Percentiles rank a stretch among this genome's conserved stretches.
phyloP scores from a whole-genome alignment of 176 grass and related monocot species.

The Oryza glaberrima region DNA sequence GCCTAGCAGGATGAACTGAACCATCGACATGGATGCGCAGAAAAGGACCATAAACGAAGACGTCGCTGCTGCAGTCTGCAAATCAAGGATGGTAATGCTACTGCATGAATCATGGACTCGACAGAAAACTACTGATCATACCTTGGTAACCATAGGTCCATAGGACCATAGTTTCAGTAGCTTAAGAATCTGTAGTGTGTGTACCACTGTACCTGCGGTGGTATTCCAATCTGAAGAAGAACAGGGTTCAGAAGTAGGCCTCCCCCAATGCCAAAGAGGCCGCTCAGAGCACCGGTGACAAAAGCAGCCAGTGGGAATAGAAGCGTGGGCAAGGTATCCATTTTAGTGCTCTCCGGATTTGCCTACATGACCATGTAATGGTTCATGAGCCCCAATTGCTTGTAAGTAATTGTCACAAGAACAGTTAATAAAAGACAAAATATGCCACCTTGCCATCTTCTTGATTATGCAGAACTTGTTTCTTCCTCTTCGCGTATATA shows the following conservation, averaged over 20 bases:
- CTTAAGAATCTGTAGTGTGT: not conserved
- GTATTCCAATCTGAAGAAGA: slow-evolving; percentile 81
- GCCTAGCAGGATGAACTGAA: slow-evolving; percentile 73
- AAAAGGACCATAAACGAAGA: slow-evolving; percentile 84
- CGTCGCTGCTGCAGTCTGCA: slow-evolving; percentile 69
- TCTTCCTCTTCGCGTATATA: slow-evolving; percentile 59
- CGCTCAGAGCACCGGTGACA: slow-evolving; percentile 73
- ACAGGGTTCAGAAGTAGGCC: slow-evolving; percentile 78
- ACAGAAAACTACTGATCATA: not conserved
- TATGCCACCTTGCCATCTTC: slow-evolving; percentile 44
- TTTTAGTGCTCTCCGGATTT: slow-evolving; percentile 1
- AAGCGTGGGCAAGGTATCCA: slow-evolving; percentile 42
- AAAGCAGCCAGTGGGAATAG: slow-evolving; percentile 58
- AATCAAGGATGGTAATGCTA: not conserved
- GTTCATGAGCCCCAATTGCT: not conserved
- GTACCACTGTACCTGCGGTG: slow-evolving; percentile 51
- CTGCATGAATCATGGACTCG: not conserved
- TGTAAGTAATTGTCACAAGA: not conserved
- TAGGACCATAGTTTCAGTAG: not conserved
- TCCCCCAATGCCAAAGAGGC: slow-evolving; percentile 89
- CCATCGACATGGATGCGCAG: slow-evolving; percentile 85
- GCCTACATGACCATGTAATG: slow-evolving; percentile 30
- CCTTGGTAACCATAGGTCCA: too few species aligned
- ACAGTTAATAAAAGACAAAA: not conserved
- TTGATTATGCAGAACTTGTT: not conserved